These are phyloP conservation scores for Geotrichum carabidarum DNA, from an alignment of 1,139 yeast genomes.

Conservation along the genomic window DNA sequence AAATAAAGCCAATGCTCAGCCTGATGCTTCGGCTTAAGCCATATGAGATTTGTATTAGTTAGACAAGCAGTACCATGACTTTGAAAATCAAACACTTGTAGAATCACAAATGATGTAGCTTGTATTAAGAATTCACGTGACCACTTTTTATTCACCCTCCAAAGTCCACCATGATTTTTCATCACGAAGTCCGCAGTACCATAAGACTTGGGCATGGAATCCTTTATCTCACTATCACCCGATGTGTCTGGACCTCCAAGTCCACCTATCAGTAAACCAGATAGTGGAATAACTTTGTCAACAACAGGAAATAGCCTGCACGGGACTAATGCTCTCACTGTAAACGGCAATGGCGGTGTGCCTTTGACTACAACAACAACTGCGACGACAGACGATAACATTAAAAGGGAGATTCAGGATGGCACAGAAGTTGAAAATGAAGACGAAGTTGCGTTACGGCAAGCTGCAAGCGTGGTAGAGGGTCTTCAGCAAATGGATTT, in stretches of 20 bases:
- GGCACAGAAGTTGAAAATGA: conserved; percentile 3
- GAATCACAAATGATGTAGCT: no score
- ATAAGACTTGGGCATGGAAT: conserved; percentile 12
- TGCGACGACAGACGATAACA: background rate
- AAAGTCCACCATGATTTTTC: no score
- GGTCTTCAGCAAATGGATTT: conserved; percentile 18
- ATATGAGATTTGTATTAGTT: background rate
- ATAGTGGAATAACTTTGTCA: background rate
- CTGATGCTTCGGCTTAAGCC: background rate
- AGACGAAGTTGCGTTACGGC: conserved; percentile 6
- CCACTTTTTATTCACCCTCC: no score
- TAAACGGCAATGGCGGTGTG: background rate
- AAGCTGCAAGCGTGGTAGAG: conserved; percentile 13
- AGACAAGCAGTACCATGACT: background rate
- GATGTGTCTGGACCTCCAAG: conserved; percentile 12
- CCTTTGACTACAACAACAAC: background rate
- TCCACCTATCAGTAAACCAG: background rate
- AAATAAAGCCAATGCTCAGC: background rate
- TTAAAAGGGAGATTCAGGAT: background rate
- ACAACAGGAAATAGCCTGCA: background rate
- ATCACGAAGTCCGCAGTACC: no score
- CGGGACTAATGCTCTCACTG: background rate
- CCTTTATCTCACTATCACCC: conserved; percentile 18
- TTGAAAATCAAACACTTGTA: no score
- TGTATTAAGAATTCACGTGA: no score